phyloP scores from a whole-genome alignment of 352 stramenopile genomes.

The Sclerospora graminicola region DNA sequence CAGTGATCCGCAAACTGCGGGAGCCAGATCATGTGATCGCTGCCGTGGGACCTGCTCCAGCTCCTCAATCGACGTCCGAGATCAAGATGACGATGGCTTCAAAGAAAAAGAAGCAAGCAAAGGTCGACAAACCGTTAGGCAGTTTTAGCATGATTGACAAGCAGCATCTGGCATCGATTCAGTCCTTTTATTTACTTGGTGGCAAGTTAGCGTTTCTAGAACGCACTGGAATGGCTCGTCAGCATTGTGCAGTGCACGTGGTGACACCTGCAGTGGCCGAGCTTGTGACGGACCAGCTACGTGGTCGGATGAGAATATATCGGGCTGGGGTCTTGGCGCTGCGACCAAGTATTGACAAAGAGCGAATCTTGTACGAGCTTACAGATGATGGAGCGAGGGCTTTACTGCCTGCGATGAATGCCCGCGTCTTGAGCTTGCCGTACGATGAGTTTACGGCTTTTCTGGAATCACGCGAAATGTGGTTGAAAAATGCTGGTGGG shows the following conservation, averaged over 20 bases:
- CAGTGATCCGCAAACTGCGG: constrained; percentile 84
- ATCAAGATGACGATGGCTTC: constrained; percentile 9
- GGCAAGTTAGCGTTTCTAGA: constrained; percentile 38
- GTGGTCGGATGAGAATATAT: constrained; percentile 46
- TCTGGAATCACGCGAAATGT: constrained; percentile 57
- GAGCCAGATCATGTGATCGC: constrained; percentile 11
- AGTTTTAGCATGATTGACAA: constrained; percentile 41
- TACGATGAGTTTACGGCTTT: constrained; percentile 59
- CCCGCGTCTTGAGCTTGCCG: constrained; percentile 40
- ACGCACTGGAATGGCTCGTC: constrained; percentile 45
- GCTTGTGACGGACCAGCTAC: constrained; percentile 27
- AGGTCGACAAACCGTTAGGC: constrained; percentile 50
- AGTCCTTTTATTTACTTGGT: constrained; percentile 34
- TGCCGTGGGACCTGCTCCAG: constrained; percentile 24
- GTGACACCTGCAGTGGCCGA: constrained; percentile 44
- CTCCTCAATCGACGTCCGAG: constrained; percentile 14
- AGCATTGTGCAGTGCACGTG: constrained; percentile 55
- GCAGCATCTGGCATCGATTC: constrained; percentile 25
- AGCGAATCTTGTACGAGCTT: constrained; percentile 32
- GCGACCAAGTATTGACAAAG: constrained; percentile 14
- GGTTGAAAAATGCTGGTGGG: constrained; percentile 65
- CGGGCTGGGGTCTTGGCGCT: constrained; percentile 51
- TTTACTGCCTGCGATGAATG: constrained; percentile 39
- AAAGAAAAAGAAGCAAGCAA: constrained; percentile 45
- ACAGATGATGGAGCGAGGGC: constrained; percentile 56